Evolutionary conservation across 805 yeast genomes (phyloP), one percentile per base, ranked within the genome.

Genomic region (Cyberlindnera suaveolens): DNA sequence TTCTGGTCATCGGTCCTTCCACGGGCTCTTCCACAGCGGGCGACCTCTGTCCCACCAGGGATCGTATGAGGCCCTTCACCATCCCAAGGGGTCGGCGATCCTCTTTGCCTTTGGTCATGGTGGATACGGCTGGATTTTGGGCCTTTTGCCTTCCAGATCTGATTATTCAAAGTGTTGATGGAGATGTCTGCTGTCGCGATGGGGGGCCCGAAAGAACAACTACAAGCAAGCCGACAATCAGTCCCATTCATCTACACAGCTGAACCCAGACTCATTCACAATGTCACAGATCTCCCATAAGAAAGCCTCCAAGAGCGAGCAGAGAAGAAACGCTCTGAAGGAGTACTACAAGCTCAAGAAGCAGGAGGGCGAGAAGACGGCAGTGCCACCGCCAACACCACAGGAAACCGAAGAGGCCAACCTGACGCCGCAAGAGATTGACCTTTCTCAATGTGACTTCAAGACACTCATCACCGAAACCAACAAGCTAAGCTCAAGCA

Each of bases 291-390:
- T 53, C 17, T 55, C 62, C 3, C 54, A 45, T 45, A 57, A 57
- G 41, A 57, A 57, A 36, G 40, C 40, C 5, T 19, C 40, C 29
- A 38, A 15, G 49, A 38, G 5, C 33, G 57, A 50, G 27, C 51
- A 57, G 35, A 61, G 74, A 49, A 55, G 74, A 38, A 61, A 57
- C 38, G 74, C 74, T 5, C 52, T 70, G 36, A 66, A 67, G 47
- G 72, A 69, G 36, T 70, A 66, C 52, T 70, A 70, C 54, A 65
- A 61, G 41, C 48, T 70, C 8, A 65, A 66, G 41, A 62, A 65
- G 34, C 61, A 63, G 37, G 45, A 49, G 37, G 26, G 45, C 20
- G 41, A 45, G 26, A 46, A 46, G 18, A 40, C 45, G 27, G 16
- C 41, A 11, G 36, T 36, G 10, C 10, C 35, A 6, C 18, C 14